Conservation (phyloP, 2,329 filamentous ascomycete genomes). For the Talaromyces sp. region DNA sequence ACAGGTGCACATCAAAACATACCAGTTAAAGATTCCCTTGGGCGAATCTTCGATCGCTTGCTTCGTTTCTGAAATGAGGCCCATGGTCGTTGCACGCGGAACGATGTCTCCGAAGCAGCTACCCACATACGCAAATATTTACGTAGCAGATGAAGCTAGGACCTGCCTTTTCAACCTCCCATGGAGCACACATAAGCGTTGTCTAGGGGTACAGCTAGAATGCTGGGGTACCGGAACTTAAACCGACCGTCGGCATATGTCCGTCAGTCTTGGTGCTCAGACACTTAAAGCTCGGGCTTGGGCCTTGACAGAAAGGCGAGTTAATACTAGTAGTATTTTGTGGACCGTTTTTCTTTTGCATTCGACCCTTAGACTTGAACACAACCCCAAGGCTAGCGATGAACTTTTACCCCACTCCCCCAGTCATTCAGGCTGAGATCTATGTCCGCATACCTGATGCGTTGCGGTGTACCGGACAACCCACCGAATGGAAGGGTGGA, state of each 20-base stretch:
- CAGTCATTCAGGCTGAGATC: slow-evolving; percentile 37
- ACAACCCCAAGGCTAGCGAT: slow-evolving; percentile 1
- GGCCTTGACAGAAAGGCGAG: neutral
- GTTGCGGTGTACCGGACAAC: slow-evolving; percentile 33
- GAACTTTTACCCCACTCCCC: slow-evolving; percentile 25
- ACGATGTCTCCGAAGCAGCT: neutral
- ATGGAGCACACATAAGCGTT: neutral
- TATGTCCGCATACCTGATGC: slow-evolving; percentile 41
- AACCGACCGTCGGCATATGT: slow-evolving; percentile 6
- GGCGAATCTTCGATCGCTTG: slow-evolving; percentile 22
- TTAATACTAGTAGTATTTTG: neutral
- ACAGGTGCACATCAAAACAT: slow-evolving; percentile 13
- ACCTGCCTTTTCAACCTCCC: neutral
- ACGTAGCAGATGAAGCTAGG: neutral
- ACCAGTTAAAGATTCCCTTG: slow-evolving; percentile 23
- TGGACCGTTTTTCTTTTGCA: neutral
- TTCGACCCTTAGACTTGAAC: neutral
- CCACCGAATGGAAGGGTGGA: slow-evolving; percentile 41
- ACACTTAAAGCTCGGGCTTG: neutral
- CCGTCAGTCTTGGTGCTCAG: neutral
- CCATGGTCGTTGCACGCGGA: slow-evolving; percentile 9
- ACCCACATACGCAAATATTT: no score
- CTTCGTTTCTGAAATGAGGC: slow-evolving; percentile 22
- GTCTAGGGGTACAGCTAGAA: neutral
- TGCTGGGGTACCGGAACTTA: neutral